These are phyloP conservation scores for Stagonosporopsis vannaccii DNA, from an alignment of 2,329 filamentous ascomycete genomes.

Conservation along the genomic window DNA sequence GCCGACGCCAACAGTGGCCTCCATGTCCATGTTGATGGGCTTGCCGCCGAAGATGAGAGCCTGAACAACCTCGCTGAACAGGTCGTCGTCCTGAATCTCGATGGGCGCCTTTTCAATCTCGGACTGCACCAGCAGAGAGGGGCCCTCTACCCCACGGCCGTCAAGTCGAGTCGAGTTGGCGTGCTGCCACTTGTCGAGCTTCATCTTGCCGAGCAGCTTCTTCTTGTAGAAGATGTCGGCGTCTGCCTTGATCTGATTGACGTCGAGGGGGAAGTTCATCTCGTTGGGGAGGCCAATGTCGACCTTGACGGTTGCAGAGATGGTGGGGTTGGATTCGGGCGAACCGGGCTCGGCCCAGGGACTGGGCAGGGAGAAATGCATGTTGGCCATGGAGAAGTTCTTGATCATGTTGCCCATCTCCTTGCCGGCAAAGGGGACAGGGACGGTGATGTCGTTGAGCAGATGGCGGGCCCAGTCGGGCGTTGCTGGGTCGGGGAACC, in stretches of 20 bases:
- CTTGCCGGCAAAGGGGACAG: slow-evolving; percentile 82
- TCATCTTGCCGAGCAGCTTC: slow-evolving; percentile 79
- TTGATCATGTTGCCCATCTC: slow-evolving; percentile 83
- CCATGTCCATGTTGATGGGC: slow-evolving; percentile 74
- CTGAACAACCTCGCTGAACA: slow-evolving; percentile 83
- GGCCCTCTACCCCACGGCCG: slow-evolving; percentile 63
- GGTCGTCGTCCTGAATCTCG: slow-evolving; percentile 78
- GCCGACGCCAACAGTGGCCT: slow-evolving; percentile 82
- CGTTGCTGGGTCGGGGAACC: slow-evolving; percentile 69
- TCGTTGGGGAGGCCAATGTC: slow-evolving; percentile 81
- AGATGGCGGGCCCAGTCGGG: slow-evolving; percentile 85
- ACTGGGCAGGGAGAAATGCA: slow-evolving; percentile 85
- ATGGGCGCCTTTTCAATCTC: slow-evolving; percentile 80
- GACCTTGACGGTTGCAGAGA: slow-evolving; percentile 84
- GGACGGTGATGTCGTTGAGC: slow-evolving; percentile 80
- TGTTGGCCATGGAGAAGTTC: slow-evolving; percentile 85
- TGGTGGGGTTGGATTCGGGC: slow-evolving; percentile 75
- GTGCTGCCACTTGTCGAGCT: slow-evolving; percentile 81
- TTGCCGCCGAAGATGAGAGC: slow-evolving; percentile 77
- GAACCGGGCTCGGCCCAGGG: slow-evolving; percentile 77
- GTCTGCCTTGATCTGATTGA: slow-evolving; percentile 76
- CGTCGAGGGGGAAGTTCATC: slow-evolving; percentile 84
- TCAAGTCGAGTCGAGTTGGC: slow-evolving; percentile 79
- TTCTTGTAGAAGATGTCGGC: slow-evolving; percentile 82
- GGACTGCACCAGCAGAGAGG: slow-evolving; percentile 76